These are phyloP conservation scores for Metarhizium anisopliae DNA, from an alignment of 2,329 filamentous ascomycete genomes.

Conservation along the genomic window DNA sequence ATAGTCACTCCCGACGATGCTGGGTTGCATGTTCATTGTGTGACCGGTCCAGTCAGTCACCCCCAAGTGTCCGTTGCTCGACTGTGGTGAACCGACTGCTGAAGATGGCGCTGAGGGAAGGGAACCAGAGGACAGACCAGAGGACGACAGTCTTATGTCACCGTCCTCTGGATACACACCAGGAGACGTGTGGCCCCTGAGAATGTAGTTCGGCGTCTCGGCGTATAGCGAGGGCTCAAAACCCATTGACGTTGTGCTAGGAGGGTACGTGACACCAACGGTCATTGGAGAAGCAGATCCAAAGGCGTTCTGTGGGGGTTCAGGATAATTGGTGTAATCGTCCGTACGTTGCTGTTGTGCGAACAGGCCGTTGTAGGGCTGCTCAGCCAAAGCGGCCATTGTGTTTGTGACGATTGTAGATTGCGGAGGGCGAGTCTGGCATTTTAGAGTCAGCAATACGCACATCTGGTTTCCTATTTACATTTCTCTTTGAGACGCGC, in stretches of 20 bases:
- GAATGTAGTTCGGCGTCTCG: constrained; percentile 34
- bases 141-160: constrained; percentile 43
- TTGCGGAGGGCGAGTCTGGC: not conserved
- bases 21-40: constrained; percentile 51
- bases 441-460: not conserved
- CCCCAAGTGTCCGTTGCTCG: constrained; percentile 48
- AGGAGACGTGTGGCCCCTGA: constrained; percentile 38
- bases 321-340: constrained; percentile 37
- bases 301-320: constrained; percentile 30
- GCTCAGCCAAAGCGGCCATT: constrained; percentile 3
- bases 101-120: constrained; percentile 58
- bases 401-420: not conserved
- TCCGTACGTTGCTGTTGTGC: constrained; percentile 20
- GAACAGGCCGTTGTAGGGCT: constrained; percentile 2
- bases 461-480: too few relatives aligned
- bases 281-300: constrained; percentile 36
- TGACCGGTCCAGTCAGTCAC: constrained; percentile 49
- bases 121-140: constrained; percentile 51
- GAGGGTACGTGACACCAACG: constrained; percentile 31
- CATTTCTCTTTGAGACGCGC: too few relatives aligned
- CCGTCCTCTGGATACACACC: constrained; percentile 40
- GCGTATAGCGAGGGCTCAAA: constrained; percentile 41
- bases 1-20: constrained; percentile 52
- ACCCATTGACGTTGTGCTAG: constrained; percentile 25
- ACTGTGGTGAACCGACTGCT: constrained; percentile 58